phyloP scores from a whole-genome alignment of 2,329 filamentous ascomycete genomes.

The Fusarium sp. region DNA sequence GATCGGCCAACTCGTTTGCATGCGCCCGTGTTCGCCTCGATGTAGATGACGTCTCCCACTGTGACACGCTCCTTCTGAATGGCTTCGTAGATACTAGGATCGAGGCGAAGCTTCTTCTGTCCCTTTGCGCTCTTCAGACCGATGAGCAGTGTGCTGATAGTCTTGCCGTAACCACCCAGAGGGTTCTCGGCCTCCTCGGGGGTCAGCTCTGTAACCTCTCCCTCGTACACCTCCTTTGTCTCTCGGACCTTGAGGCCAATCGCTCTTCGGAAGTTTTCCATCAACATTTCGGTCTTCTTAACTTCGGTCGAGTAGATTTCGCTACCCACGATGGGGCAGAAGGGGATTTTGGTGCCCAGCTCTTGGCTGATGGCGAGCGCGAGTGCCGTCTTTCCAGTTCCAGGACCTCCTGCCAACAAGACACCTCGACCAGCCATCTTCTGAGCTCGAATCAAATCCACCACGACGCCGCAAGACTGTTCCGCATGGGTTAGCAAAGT shows the following conservation, averaged over 20 bases:
- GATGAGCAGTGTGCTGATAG: constrained; percentile 93
- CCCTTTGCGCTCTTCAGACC: constrained; percentile 94
- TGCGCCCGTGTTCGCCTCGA: constrained; percentile 97
- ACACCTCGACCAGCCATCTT: constrained; percentile 98
- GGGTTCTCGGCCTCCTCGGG: constrained; percentile 99
- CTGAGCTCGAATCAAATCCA: constrained; percentile 93
- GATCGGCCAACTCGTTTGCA: constrained; percentile 97
- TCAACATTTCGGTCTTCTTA: constrained; percentile 98
- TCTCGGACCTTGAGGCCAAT: constrained; percentile 97
- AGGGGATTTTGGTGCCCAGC: constrained; percentile 96
- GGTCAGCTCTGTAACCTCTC: constrained; percentile 96
- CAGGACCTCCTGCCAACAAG: constrained; percentile 89
- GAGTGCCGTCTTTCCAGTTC: constrained; percentile 96
- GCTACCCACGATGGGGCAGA: constrained; percentile 97
- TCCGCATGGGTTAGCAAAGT: constrained; percentile 33
- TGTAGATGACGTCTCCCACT: constrained; percentile 97
- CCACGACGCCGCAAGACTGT: constrained; percentile 93
- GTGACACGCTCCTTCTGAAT: constrained; percentile 98
- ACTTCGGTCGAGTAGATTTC: constrained; percentile 98
- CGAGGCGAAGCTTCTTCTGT: constrained; percentile 95
- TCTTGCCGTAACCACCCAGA: constrained; percentile 94
- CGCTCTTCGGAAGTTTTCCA: constrained; percentile 98
- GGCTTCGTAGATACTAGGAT: constrained; percentile 98
- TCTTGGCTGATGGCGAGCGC: constrained; percentile 96
- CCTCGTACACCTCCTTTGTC: constrained; percentile 99